phyloP scores from a whole-genome alignment of 129 eudicot species.

The Silybum marianum region DNA sequence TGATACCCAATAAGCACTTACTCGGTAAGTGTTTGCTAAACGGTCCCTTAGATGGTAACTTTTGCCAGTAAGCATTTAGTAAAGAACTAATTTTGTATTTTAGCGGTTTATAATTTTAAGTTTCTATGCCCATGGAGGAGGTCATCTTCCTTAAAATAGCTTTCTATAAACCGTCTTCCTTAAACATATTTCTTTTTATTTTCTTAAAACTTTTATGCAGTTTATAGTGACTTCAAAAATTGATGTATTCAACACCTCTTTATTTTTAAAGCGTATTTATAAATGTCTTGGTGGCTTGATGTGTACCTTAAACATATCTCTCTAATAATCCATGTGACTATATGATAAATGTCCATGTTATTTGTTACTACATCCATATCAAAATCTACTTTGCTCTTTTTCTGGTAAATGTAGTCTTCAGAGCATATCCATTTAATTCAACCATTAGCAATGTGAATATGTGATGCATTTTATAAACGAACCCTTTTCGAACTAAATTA shows the following conservation, averaged over 20 bases:
- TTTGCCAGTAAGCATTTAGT: neutral
- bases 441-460: too few species aligned
- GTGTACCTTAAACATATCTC: conserved; percentile 9
- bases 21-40: too few species aligned
- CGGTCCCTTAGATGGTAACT: too few species aligned
- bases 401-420: conserved; percentile 17
- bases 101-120: too few species aligned
- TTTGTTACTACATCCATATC: conserved; percentile 31
- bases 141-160: neutral
- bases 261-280: neutral
- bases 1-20: too few species aligned
- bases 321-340: conserved; percentile 4
- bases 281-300: neutral
- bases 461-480: neutral
- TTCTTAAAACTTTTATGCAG: neutral
- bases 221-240: neutral
- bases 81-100: too few species aligned
- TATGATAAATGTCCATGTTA: conserved; percentile 32
- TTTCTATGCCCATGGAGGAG: neutral
- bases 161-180: neutral
- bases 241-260: neutral
- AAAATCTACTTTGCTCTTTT: conserved; percentile 19
- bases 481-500: neutral
- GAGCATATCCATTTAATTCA: too few species aligned
- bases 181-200: neutral